phyloP scores from a whole-genome alignment of 179 eudicot genomes.

The Drosera spatulata region DNA sequence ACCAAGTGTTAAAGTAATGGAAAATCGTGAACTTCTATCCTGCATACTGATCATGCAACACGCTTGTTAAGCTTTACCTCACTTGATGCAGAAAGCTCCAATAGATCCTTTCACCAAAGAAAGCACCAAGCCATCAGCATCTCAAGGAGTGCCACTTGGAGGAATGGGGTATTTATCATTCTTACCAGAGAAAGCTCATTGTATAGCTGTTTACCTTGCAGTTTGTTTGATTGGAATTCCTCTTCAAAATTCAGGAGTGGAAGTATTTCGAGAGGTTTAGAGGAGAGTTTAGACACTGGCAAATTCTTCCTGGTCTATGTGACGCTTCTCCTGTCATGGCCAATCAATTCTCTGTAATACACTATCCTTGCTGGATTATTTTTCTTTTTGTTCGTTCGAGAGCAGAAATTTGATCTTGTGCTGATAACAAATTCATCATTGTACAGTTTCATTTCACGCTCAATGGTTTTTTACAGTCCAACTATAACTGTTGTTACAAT shows the following conservation, averaged over 20 bases:
- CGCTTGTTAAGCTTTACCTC: not conserved
- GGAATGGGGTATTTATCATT: constrained; percentile 84
- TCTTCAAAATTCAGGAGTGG: constrained; percentile 61
- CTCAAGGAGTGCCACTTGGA: constrained; percentile 96
- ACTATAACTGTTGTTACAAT: not conserved
- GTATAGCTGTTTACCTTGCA: constrained; percentile 2
- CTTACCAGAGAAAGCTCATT: constrained; percentile 5
- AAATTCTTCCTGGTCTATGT: constrained; percentile 88
- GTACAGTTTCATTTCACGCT: too few species aligned
- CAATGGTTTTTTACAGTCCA: too few species aligned
- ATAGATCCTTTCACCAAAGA: constrained; percentile 90
- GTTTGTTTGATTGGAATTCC: constrained; percentile 7
- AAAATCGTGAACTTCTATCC: too few species aligned
- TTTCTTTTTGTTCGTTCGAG: not conserved
- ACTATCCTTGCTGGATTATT: constrained; percentile 18
- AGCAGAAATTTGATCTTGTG: too few species aligned
- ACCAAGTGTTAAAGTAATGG: too few species aligned
- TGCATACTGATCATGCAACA: not conserved
- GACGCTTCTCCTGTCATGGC: constrained; percentile 97
- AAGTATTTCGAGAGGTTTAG: constrained; percentile 98
- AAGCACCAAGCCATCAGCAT: constrained; percentile 82
- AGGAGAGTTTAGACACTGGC: constrained; percentile 95
- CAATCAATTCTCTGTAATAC: constrained; percentile 93
- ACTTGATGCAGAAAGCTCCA: constrained; percentile 76
- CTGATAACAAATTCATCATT: too few species aligned